Base-by-base conservation (phyloP, 192 early-diverging fungal species). In the Backusella luteola region DNA sequence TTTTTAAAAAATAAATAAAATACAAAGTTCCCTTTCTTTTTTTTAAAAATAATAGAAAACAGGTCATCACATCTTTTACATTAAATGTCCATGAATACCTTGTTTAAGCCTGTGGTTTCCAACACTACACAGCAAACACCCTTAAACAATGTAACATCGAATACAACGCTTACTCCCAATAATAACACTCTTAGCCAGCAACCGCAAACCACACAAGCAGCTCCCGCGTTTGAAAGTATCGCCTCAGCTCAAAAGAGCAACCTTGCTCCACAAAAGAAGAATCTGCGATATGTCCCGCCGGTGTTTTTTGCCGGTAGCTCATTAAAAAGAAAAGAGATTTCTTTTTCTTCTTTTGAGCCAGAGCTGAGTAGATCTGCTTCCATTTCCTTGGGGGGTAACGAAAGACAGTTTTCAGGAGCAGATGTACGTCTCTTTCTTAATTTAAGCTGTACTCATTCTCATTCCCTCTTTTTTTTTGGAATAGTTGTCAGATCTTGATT, bases 21-120 rank as follows among this genome's bases (percentile, higher is more conserved):
- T 49, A 49, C 19, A 49, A 49, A 49, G 46, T 17, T n/a, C 46
- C 46, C 4, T 7, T 19, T 49, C 6, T 49, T 49, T 59, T 59
- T 59, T 59, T 19, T 8, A 49, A 19, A 49, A 49, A 53, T 15
- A 52, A 59, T 26, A 59, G 17, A 59, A 59, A 59, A 59, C n/a
- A 59, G 53, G 23, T 23, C 53, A 23, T 29, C 23, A 21, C 17
- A 7, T 19, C 53, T 12, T 23, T 26, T 3, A 59, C 23, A 59
- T 11, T 23, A 23, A 6, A 59, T 59, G 53, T 59, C 53, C 23
- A 59, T 26, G 23, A 59, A 59, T 26, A 59, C 53, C 9, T 3
- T 59, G 53, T 59, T 59, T 59, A 59, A 59, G 53, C 53, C 53
- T 59, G 53, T 59, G 53, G 21, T 26, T 29, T 59, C 53, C 53